These are phyloP conservation scores for Macadamia integrifolia DNA, from an alignment of 164 flowering plant species.

Conservation along the genomic window DNA sequence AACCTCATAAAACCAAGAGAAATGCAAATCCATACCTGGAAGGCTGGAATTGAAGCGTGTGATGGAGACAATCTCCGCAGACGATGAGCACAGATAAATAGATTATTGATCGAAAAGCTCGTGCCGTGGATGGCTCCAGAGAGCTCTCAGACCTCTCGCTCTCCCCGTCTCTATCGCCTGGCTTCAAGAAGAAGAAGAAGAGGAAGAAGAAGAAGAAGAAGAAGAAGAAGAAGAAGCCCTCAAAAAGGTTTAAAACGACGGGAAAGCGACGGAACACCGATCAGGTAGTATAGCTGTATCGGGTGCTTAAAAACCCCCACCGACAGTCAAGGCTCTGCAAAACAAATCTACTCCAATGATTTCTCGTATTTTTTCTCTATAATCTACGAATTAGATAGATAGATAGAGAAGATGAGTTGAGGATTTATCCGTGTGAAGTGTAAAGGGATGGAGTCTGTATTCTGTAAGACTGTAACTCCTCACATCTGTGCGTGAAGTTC, in stretches of 20 bases:
- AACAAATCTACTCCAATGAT: background rate
- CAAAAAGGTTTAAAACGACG: background rate
- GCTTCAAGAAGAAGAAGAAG: background rate
- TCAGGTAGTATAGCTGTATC: background rate
- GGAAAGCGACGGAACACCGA: slow-evolving; percentile 6
- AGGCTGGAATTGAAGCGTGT: background rate
- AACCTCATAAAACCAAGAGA: background rate
- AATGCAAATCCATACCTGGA: background rate
- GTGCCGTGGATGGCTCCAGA: slow-evolving; percentile 1
- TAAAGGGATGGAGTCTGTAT: too few species aligned
- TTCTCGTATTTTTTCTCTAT: background rate
- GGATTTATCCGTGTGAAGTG: too few species aligned
- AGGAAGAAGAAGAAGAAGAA: background rate
- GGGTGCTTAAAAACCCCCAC: slow-evolving; percentile 9
- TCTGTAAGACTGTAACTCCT: too few species aligned
- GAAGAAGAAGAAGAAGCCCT: background rate
- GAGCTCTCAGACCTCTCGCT: background rate
- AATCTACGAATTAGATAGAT: too few species aligned
- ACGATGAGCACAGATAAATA: background rate
- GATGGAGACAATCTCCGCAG: background rate
- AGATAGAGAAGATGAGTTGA: too few species aligned
- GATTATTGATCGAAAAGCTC: background rate
- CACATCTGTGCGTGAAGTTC: too few species aligned
- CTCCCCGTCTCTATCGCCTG: background rate
- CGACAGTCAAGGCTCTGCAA: slow-evolving; percentile 7